Percentiles rank a stretch among this genome's conserved stretches.
phyloP scores from a whole-genome alignment of 2,329 filamentous ascomycete species.

The Diatrype stigma region DNA sequence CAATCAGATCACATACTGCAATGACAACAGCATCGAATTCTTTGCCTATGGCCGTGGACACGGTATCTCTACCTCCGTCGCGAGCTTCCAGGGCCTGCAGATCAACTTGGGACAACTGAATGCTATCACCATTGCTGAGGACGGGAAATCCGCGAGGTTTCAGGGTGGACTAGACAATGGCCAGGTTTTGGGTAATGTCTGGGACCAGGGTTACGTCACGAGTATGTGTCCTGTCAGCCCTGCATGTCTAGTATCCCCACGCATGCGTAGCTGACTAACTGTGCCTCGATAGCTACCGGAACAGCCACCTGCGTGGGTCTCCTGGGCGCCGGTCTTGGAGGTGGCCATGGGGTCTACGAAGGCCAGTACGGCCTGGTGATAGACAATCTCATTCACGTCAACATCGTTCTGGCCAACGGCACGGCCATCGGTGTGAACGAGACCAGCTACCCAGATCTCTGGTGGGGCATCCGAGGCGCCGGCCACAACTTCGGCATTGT shows the following conservation, averaged over 20 bases:
- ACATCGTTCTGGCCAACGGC: constrained; percentile 6
- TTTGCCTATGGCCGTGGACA: constrained; percentile 14
- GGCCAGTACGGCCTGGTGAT: constrained; percentile 5
- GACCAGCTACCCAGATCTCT: constrained; percentile 1
- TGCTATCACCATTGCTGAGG: constrained; percentile 4
- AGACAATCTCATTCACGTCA: constrained; percentile 4
- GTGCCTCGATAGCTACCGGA: neutral
- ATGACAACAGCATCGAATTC: constrained; percentile 13
- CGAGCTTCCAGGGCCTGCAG: constrained; percentile 15
- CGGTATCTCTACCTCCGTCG: constrained; percentile 7
- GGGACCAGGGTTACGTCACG: constrained; percentile 2
- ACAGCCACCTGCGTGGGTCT: neutral
- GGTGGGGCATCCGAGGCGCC: constrained; percentile 2
- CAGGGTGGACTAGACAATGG: constrained; percentile 3
- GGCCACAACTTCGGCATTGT: constrained; percentile 6
- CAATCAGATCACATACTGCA: constrained; percentile 13
- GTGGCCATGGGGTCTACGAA: constrained; percentile 6
- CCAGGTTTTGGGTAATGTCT: constrained; percentile 1
- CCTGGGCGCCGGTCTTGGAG: constrained; percentile 3
- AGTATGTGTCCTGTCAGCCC: neutral
- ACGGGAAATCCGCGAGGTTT: constrained; percentile 5
- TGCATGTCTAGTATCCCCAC: neutral
- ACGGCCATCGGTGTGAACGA: constrained; percentile 1
- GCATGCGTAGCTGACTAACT: neutral
- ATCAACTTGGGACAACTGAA: constrained; percentile 14